Base-by-base conservation (phyloP, 805 yeast species). In the Yarrowia sp. region DNA sequence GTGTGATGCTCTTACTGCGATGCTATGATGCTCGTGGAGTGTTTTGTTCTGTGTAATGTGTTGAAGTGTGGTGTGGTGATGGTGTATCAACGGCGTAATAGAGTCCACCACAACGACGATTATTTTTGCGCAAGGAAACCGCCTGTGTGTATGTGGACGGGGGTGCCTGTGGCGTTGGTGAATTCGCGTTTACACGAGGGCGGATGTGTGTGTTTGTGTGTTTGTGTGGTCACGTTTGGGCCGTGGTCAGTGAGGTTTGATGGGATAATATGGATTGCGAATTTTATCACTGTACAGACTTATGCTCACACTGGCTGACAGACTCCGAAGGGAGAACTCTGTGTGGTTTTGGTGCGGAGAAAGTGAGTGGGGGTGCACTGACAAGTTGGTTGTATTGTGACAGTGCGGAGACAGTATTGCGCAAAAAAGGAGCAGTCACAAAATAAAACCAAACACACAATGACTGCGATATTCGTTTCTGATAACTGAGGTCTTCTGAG, bases 221-320 rank as follows among this genome's bases (percentile, higher is more conserved):
- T 48, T 36, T 51, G 32, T 51, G 59, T 51, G 59, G 59, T 36
- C 43, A 24, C 41, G 44, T 51, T 51, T 21, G 36, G 33, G 59
- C 38, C 43, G 59, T 35, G 43, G 30, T 51, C 36, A 26, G 41
- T 54, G 61, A 36, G 44, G 61, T 36, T 36, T 54, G 61, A 36
- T 54, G 61, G 61, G 59, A 51, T 51, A 35, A 51, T 51, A 51
- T 51, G 59, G 59, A 36, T 54, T 54, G 61, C 61, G 61, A 54
- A 54, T 54, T 54, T 54, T 54, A 54, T 54, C 61, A 54, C 46
- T 54, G 44, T 38, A 33, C 59, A 51, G 32, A n/a, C 59, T 36
- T 33, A 51, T 36, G 54, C 54, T 48, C 32, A 48, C 54, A 38
- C 54, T 48, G 54, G 54, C 54, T 48, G 54, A 48, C 54, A 48